Percentiles rank a stretch among this genome's conserved stretches.
Evolutionary conservation across 257 asterid species (phyloP).

Genomic region (Ligustrum vulgare): DNA sequence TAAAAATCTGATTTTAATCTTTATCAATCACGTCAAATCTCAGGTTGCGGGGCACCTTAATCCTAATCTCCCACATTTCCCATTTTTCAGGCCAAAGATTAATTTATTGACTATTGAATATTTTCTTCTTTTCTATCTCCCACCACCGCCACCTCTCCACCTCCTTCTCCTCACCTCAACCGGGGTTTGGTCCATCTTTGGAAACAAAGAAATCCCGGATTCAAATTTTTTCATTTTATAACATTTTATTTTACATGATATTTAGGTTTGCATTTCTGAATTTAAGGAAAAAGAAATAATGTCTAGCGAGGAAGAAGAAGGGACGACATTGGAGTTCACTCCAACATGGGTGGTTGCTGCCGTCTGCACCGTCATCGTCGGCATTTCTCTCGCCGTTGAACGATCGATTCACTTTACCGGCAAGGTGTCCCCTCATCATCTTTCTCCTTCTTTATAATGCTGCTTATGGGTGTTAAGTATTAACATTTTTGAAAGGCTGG

Average conservation of each 20-base stretch:
- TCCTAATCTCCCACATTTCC: neutral
- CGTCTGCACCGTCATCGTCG: slow-evolving; percentile 74
- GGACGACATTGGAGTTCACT: slow-evolving; percentile 60
- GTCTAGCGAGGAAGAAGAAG: slow-evolving; percentile 43
- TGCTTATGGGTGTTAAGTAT: neutral
- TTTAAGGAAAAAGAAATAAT: neutral
- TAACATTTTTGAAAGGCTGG: neutral
- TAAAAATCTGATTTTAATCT: too few relatives aligned
- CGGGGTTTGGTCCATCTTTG: neutral
- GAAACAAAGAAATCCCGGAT: neutral
- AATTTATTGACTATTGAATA: neutral
- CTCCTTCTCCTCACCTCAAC: neutral
- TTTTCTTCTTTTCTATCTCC: neutral
- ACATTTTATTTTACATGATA: neutral
- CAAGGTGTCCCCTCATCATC: slow-evolving; percentile 37
- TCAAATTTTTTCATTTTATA: neutral
- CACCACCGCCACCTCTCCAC: neutral
- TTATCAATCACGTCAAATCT: too few relatives aligned
- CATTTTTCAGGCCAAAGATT: neutral
- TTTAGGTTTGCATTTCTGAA: neutral
- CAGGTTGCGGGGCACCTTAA: neutral
- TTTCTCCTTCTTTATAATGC: neutral
- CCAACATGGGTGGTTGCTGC: slow-evolving; percentile 96
- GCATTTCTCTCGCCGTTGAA: slow-evolving; percentile 68
- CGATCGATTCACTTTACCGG: slow-evolving; percentile 67